phyloP scores from a whole-genome alignment of 805 yeast genomes.

The Candida nonsorbophila region DNA sequence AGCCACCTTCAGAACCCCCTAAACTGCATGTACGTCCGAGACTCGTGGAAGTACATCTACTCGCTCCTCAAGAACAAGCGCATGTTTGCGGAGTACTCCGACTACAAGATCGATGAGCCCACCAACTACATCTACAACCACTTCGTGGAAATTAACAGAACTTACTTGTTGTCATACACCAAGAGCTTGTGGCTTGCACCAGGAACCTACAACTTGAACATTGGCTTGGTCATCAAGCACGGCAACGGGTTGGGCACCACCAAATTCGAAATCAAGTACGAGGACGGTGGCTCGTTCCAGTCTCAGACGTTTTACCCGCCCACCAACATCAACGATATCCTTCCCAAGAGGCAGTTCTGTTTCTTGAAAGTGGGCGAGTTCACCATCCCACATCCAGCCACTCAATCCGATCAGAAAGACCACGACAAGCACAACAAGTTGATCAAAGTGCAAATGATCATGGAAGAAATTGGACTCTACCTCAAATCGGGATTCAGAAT shows the following conservation, averaged over 20 bases:
- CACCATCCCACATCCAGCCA: constrained; percentile 17
- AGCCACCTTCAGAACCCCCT: constrained; percentile 15
- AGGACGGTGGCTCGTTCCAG: constrained; percentile 19
- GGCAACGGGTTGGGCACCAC: constrained; percentile 57
- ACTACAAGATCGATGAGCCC: constrained; percentile 45
- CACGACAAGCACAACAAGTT: constrained; percentile 6
- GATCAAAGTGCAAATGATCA: constrained; percentile 32
- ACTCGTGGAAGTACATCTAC: constrained; percentile 53
- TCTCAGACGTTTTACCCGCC: constrained; percentile 49
- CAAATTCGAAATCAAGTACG: constrained; percentile 41
- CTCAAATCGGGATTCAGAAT: constrained; percentile 48
- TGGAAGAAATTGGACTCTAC: constrained; percentile 55
- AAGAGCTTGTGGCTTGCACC: constrained; percentile 43
- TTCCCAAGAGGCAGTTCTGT: constrained; percentile 48
- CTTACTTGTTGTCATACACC: constrained; percentile 43
- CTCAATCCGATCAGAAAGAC: constrained; percentile 1
- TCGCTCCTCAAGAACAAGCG: constrained; percentile 47
- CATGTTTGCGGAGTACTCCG: constrained; percentile 44
- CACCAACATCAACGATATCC: constrained; percentile 48
- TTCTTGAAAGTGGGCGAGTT: constrained; percentile 50
- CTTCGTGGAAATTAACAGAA: constrained; percentile 43
- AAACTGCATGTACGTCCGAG: constrained; percentile 32
- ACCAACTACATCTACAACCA: constrained; percentile 38
- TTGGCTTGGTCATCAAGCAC: constrained; percentile 48
- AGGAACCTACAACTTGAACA: constrained; percentile 45